A percentile compares a stretch with the other conserved stretches of the same genome.
Conservation (phyloP, 2,329 filamentous ascomycete species). For the Curvularia eragrostidis region DNA sequence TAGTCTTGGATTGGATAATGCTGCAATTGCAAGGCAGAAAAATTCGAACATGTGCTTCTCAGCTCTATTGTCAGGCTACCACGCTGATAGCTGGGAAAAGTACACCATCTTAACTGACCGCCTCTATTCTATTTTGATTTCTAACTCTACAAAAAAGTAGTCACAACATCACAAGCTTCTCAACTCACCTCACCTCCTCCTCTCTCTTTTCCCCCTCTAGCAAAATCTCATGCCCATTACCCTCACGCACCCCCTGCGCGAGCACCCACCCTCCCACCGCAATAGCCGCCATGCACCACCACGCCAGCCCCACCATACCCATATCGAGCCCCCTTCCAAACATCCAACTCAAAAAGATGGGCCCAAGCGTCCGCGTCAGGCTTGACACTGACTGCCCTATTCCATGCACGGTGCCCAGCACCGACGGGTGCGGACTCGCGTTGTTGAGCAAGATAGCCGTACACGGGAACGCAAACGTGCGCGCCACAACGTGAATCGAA, state of each 20-base stretch:
- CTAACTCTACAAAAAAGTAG: not conserved
- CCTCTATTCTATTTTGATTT: not conserved
- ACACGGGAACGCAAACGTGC: conserved; percentile 62
- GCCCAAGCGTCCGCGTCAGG: conserved; percentile 65
- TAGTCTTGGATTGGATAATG: too few relatives aligned
- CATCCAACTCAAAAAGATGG: conserved; percentile 65
- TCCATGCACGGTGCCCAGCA: conserved; percentile 65
- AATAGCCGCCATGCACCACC: conserved; percentile 62
- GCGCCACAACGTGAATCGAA: conserved; percentile 54
- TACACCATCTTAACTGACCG: too few relatives aligned
- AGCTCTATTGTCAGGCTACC: too few relatives aligned
- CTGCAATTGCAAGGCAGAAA: too few relatives aligned
- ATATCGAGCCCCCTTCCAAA: conserved; percentile 66
- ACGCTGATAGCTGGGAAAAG: too few relatives aligned
- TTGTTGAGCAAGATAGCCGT: conserved; percentile 60
- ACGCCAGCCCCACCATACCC: conserved; percentile 65
- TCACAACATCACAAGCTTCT: not conserved
- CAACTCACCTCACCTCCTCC: not conserved
- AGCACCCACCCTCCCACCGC: conserved; percentile 59
- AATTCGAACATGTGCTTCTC: too few relatives aligned
- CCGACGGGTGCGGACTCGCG: conserved; percentile 61
- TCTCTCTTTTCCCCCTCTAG: conserved; percentile 55
- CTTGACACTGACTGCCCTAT: conserved; percentile 66
- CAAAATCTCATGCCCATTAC: conserved; percentile 70
- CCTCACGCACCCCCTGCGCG: conserved; percentile 65